Base-by-base conservation (phyloP, 2,329 filamentous ascomycete species). In the Diaporthe batatas region DNA sequence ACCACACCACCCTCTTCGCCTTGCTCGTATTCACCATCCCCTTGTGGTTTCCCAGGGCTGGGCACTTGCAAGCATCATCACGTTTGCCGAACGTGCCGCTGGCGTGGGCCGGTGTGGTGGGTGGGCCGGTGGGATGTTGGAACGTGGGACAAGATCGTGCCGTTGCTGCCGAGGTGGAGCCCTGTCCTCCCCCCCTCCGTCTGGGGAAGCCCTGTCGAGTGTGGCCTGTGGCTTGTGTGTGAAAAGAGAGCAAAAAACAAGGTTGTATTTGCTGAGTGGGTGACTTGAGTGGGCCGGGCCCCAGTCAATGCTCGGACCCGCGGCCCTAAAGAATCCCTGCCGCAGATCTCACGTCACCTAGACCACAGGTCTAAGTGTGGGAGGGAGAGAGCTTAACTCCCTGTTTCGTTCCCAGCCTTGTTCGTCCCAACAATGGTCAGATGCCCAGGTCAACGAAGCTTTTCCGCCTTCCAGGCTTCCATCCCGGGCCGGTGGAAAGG, bases 281-380 rank as follows among this genome's bases (percentile, higher is more conserved):
- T 36, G 58, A 47, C 21, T 11, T 39, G 36, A 12, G 36, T 12
- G 6, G 23, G 25, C 29, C 6, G 59, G 44, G 42, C 39, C 62
- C 44, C 62, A 65, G 39, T 67, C 62, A 47, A 53, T 67, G 62
- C 62, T 67, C 32, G 44, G 62, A 21, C 47, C 47, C 62, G 53
- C 42, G 4, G 14, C 12, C n/a, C 12, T 14, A 18, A 18, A n/a
- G 12, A n/a, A 67, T 67, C 62, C 62, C 62, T 53, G 62, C 32
- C 14, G 62, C 47, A 67, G 62, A 67, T 67, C 62, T 67, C 62
- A 67, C 62, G 62, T 53, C 62, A 65, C 62, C n/a, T 29, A 16
- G 39, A 62, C 57, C 57, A 23, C 36, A 42, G 44, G 36, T 59
- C 14, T n/a, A 49, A 11, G 47, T n/a, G 8, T 11, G 21, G 7